Base-by-base conservation (phyloP, 2,329 filamentous ascomycete genomes). In the Nemania diffusa region DNA sequence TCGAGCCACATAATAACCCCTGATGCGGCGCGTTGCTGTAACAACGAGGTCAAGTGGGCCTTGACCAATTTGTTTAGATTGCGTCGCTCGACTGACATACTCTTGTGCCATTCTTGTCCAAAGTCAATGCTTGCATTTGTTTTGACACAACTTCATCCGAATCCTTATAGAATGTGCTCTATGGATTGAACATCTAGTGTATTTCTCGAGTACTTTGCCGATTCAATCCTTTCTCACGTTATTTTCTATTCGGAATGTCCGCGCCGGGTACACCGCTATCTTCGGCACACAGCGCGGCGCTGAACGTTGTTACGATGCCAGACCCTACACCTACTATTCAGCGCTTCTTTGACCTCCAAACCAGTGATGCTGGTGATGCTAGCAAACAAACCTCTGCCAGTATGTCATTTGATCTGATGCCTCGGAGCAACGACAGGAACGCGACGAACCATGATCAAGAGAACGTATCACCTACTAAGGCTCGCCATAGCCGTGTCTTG, bases 401-500 rank as follows among this genome's bases (percentile, higher is more conserved):
- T 7, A 29, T 15, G 2, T 50, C 50, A 5, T n/a, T 32, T 2
- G 20, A 61, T 2, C 15, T 11, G 2, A 48, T n/a, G 0, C 44
- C 66, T 27, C 58, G 65, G 5, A 70, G 71, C 11, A 69, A 71
- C 15, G 69, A 69, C 2, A 57, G 42, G 26, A 51, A 65, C 15
- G 57, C 34, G 13, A 56, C 37, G 13, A 52, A 44, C 34, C 62
- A 68, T 37, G 80, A 81, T 68, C 81, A 85, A 72, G 82, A 86
- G 75, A 83, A 87, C 75, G 69, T 79, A 42, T 82, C 82, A 48
- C 81, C 84, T 11, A 79, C 79, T 56, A 85, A 85, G 72, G 75
- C 78, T 70, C 83, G 84, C 55, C 82, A 85, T 67, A 87, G 85
- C 24, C 84, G 87, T 69, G 84, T 89, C 70, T 78, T 88, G 60